Base-by-base conservation (phyloP, 148 eudicot genomes). In the Diospyros lotus region DNA sequence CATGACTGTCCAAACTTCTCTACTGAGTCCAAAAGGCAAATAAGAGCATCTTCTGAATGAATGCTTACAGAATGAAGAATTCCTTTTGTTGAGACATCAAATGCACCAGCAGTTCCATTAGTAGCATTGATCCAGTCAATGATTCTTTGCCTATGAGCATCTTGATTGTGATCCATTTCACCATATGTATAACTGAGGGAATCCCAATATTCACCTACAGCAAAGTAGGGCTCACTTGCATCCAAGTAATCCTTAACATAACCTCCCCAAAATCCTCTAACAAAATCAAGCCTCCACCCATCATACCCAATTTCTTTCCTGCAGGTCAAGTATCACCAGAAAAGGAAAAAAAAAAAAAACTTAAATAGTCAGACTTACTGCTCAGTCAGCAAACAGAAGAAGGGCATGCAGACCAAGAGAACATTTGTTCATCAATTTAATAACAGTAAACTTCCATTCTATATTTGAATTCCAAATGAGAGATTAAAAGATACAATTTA, bases 211-310 rank as follows among this genome's bases (percentile, higher is more conserved):
- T 96, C 99, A 11, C 99, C 99, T 1, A 96, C 97, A 40, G 99
- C 91, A 82, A 96, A 91, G 78, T 89, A 87, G 46, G 99, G 99
- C 61, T 80, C 84, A 76, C 72, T 96, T 52, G 91, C 83, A 50
- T 91, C 94, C 77, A 96, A 73, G 85, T 96, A 96, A 69, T 96
- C 99, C 85, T 96, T 96, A 43, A 96, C 97, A 78, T 96, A 96
- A 78, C 99, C 99, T 68, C 99, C 99, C 99, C 99, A 96, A 84
- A 96, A 96, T 44, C 99, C 99, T 67, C 99, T 84, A 43, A 90
- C 99, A 77, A 88, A 96, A 80, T 96, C 99, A 76, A 96, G 97
- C 80, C 99, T 91, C 98, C 99, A 96, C 28, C 99, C 99, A 81
- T 96, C 99, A 81, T 93, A 96, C 51, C 98, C 99, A 53, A 96